A percentile compares a stretch with the other conserved stretches of the same genome.
These are phyloP conservation scores for Vanilla planifolia DNA, from an alignment of 106 monocot genomes.

Conservation along the genomic window DNA sequence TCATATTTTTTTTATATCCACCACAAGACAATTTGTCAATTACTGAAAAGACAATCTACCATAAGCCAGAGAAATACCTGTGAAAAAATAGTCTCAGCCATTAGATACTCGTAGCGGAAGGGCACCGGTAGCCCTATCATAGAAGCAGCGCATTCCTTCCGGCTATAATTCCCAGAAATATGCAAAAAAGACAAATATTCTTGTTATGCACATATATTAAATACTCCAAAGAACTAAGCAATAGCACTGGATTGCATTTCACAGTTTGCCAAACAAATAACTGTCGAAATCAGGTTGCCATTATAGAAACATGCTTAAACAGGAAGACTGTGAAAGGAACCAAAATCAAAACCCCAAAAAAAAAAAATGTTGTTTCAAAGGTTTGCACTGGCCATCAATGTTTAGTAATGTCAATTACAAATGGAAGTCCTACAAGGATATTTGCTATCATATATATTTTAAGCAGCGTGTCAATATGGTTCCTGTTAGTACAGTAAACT, in stretches of 20 bases:
- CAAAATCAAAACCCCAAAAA: too few relatives aligned
- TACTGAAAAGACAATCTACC: not conserved
- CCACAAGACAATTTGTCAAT: too few relatives aligned
- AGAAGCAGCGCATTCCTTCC: conserved; percentile 90
- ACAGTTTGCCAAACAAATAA: not conserved
- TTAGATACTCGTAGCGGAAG: conserved; percentile 90
- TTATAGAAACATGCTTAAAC: not conserved
- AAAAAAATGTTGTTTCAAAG: too few relatives aligned
- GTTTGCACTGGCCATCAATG: too few relatives aligned
- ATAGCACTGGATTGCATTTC: not conserved
- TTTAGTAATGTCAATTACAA: too few relatives aligned
- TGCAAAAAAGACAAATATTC: conserved; percentile 1
- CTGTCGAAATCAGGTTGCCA: not conserved
- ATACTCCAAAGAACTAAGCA: not conserved
- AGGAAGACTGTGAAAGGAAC: too few relatives aligned
- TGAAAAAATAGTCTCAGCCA: conserved; percentile 99
- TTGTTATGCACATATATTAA: not conserved
- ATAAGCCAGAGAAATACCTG: conserved; percentile 40
- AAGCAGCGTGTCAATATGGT: too few relatives aligned
- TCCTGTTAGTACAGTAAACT: too few relatives aligned
- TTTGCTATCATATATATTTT: too few relatives aligned
- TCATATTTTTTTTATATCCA: too few relatives aligned
- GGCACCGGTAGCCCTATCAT: conserved; percentile 87
- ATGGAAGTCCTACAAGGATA: too few relatives aligned
- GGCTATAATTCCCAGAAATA: conserved; percentile 80